These are phyloP conservation scores for Trypanosoma cruzi DNA, from an alignment of 208 protist genomes.

Conservation along the genomic window DNA sequence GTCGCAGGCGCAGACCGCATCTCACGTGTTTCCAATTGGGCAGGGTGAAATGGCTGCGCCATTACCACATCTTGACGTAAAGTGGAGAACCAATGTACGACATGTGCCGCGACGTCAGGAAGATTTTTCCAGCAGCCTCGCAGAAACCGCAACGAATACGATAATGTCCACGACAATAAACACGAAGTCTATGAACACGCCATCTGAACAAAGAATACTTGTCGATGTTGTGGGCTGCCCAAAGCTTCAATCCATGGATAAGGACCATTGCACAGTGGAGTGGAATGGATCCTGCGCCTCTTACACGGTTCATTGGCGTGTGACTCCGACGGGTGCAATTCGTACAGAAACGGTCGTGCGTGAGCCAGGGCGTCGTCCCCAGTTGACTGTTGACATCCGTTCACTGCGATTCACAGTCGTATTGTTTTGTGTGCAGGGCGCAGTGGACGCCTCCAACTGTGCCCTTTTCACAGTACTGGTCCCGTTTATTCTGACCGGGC, in stretches of 20 bases:
- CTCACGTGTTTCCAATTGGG: neutral
- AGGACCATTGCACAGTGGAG: conserved; percentile 6
- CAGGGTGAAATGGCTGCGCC: neutral
- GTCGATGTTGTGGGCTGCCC: conserved; percentile 29
- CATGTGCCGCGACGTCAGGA: neutral
- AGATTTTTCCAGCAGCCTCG: neutral
- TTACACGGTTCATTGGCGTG: conserved; percentile 22
- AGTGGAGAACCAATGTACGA: conserved; percentile 1
- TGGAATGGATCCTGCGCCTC: conserved; percentile 25
- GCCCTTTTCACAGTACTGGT: conserved; percentile 18
- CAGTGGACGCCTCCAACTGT: conserved; percentile 19
- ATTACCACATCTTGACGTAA: conserved; percentile 18
- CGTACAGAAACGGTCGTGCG: conserved; percentile 3
- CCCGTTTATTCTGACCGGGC: neutral
- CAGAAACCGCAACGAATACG: too few species aligned
- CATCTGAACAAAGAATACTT: neutral
- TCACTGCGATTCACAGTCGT: neutral
- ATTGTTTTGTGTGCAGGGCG: conserved; percentile 25
- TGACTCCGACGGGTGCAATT: conserved; percentile 13
- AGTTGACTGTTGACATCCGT: conserved; percentile 14
- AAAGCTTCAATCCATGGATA: neutral
- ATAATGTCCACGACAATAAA: neutral
- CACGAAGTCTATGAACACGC: neutral
- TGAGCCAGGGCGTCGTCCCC: neutral
- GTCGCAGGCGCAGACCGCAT: neutral